These are phyloP conservation scores for Corchorus capsularis DNA, from an alignment of 345 rosid genomes.

Conservation along the genomic window DNA sequence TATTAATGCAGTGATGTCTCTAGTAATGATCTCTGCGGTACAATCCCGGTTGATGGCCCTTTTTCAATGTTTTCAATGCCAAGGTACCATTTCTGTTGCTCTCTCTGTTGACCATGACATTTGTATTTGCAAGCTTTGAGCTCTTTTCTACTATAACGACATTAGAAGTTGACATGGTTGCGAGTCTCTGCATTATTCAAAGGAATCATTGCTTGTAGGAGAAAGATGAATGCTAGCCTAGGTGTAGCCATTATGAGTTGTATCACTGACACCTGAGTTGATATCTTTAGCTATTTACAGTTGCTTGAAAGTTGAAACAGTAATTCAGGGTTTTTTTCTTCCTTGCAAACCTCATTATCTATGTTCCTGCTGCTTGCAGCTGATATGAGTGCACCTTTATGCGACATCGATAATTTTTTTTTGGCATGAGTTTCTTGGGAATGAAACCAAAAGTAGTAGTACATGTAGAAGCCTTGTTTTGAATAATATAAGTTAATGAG, in stretches of 20 bases:
- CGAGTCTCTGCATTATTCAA: neutral
- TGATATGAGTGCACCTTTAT: neutral
- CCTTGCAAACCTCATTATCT: neutral
- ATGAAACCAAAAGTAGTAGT: neutral
- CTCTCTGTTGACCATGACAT: neutral
- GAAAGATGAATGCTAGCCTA: neutral
- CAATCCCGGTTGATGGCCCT: constrained; percentile 76
- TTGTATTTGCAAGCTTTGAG: neutral
- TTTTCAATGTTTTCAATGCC: constrained; percentile 55
- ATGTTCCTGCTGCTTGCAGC: neutral
- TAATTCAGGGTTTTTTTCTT: neutral
- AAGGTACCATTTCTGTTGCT: constrained; percentile 38
- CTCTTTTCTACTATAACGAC: neutral
- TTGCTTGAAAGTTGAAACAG: neutral
- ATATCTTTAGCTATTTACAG: neutral
- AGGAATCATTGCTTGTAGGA: neutral
- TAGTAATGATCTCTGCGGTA: constrained; percentile 69
- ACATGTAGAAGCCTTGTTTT: neutral
- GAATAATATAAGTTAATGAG: neutral
- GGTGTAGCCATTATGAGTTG: neutral
- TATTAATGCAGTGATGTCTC: constrained; percentile 61
- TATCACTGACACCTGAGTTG: neutral
- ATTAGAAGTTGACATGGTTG: neutral
- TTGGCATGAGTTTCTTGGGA: neutral
- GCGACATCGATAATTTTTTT: neutral